phyloP scores from a whole-genome alignment of 768 basidiomycete species.

The Lyophyllum shimeji region DNA sequence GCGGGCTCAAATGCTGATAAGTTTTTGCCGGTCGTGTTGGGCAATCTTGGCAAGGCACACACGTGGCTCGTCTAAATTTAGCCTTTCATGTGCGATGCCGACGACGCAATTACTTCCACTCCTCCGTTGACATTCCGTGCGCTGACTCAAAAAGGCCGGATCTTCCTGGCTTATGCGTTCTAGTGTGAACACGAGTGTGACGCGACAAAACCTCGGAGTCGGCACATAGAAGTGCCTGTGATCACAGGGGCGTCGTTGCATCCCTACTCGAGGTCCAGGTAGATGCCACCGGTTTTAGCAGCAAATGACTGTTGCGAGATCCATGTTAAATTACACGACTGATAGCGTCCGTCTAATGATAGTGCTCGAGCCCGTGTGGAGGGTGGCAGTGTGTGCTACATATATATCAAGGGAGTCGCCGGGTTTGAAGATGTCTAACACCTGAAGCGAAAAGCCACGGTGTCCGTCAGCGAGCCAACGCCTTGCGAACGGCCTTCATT shows the following conservation, averaged over 20 bases:
- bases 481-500: constrained; percentile 35
- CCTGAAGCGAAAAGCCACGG: neutral
- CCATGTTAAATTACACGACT: neutral
- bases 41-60: neutral
- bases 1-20: neutral
- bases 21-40: neutral
- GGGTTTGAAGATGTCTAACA: neutral
- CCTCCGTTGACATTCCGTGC: too few relatives aligned
- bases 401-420: neutral
- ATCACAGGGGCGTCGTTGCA: too few relatives aligned
- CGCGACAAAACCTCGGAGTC: neutral
- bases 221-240: neutral
- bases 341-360: neutral
- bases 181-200: neutral
- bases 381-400: neutral
- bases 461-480: neutral
- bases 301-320: neutral
- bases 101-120: too few relatives aligned
- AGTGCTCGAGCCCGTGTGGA: neutral
- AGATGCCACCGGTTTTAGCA: neutral
- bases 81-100: too few relatives aligned
- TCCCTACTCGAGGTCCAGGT: neutral
- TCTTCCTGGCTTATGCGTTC: too few relatives aligned
- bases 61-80: neutral
- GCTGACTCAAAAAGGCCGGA: too few relatives aligned